Conservation (phyloP, 768 basidiomycete species). For the Podaxis carcinomalis region DNA sequence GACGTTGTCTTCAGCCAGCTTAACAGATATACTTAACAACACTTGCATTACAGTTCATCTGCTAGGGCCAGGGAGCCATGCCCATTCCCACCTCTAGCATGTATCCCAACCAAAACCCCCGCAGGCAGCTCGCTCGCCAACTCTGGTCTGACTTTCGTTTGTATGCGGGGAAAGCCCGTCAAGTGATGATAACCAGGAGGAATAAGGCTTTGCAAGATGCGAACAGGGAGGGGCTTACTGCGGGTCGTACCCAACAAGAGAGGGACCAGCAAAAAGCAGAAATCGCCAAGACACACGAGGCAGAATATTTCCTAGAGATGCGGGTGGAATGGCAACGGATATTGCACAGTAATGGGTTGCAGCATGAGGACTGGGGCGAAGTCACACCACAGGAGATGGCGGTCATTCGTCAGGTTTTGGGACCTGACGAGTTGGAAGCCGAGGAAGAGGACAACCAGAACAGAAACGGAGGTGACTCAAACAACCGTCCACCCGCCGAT, state of each 20-base stretch:
- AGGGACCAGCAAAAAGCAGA: conserved; percentile 25
- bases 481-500: conserved; percentile 8
- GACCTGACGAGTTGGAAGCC: conserved; percentile 30
- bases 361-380: conserved; percentile 40
- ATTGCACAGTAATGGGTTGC: conserved; percentile 28
- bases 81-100: conserved; percentile 10
- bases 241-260: conserved; percentile 19
- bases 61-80: not conserved
- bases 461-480: conserved; percentile 14
- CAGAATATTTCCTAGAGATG: conserved; percentile 27
- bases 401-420: conserved; percentile 30
- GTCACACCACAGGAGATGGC: conserved; percentile 35
- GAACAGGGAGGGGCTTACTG: conserved; percentile 25
- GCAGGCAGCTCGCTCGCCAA: conserved; percentile 22
- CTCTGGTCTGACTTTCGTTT: conserved; percentile 33
- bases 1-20: conserved; percentile 15
- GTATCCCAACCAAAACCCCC: conserved; percentile 9
- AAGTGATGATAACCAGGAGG: conserved; percentile 20
- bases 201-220: conserved; percentile 18
- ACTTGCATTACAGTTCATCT: not conserved
- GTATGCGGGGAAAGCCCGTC: conserved; percentile 24
- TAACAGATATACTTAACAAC: not conserved
- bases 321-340: conserved; percentile 38
- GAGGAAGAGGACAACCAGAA: conserved; percentile 20
- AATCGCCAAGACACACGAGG: conserved; percentile 24